Conservation (phyloP, 140 eudicot genomes). For the Oenanthe javanica region DNA sequence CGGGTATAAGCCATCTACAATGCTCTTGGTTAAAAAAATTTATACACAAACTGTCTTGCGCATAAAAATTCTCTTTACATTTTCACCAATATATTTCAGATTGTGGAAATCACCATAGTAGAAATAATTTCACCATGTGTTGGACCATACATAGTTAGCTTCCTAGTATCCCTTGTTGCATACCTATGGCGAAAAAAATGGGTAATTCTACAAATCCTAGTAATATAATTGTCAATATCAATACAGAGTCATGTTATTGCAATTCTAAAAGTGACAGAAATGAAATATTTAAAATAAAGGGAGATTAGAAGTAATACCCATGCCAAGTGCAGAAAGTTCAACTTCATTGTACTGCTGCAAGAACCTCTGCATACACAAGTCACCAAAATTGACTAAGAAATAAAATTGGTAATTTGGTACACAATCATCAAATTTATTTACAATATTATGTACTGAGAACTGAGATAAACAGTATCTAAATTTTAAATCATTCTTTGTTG, state of each 20-base stretch:
- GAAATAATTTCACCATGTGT: no score
- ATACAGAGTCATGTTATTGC: background rate
- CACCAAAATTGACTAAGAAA: background rate
- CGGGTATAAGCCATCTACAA: background rate
- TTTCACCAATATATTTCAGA: no score
- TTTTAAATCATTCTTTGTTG: background rate
- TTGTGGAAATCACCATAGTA: no score
- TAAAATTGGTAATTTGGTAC: background rate
- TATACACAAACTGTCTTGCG: background rate
- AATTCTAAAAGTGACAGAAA: background rate
- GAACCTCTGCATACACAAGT: conserved; percentile 31
- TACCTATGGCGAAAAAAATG: background rate
- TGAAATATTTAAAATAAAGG: background rate
- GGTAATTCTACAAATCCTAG: background rate
- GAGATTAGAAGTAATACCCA: conserved; percentile 34
- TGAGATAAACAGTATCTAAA: background rate
- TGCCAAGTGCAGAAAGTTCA: conserved; percentile 66
- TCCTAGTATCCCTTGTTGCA: background rate
- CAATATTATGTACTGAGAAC: background rate
- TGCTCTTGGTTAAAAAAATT: background rate
- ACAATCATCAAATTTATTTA: background rate
- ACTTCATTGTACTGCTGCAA: conserved; percentile 59
- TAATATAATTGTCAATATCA: background rate
- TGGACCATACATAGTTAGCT: no score
- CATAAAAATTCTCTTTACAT: background rate